Conservation (phyloP, 345 rosid species). For the Citrus sp. region DNA sequence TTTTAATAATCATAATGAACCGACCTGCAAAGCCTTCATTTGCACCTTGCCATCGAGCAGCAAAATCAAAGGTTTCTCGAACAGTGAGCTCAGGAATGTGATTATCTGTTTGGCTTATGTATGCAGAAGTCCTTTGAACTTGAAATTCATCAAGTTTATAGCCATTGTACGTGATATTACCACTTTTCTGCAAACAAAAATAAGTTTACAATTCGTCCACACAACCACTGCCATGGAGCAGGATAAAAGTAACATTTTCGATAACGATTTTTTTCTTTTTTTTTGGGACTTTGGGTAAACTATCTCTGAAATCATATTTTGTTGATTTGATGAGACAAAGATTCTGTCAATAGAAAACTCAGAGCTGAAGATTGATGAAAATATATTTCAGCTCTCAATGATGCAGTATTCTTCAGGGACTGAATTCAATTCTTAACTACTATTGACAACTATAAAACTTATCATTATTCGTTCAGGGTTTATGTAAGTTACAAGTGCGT, state of each 20-base stretch:
- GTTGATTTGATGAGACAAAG: background rate
- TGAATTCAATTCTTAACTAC: background rate
- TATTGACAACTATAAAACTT: background rate
- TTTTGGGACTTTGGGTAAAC: background rate
- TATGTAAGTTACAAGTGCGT: background rate
- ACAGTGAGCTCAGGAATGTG: constrained; percentile 91
- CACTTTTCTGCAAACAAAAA: constrained; percentile 45
- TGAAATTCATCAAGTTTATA: constrained; percentile 55
- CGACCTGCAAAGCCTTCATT: constrained; percentile 78
- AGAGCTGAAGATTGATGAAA: background rate
- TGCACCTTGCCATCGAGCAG: constrained; percentile 91
- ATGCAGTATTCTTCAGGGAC: background rate
- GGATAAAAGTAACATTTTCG: background rate
- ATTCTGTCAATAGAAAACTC: background rate
- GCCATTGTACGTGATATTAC: constrained; percentile 79
- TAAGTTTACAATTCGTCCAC: background rate
- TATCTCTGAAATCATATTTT: background rate
- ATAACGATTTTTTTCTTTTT: too few species aligned
- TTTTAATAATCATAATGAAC: constrained; percentile 3
- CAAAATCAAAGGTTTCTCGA: constrained; percentile 93
- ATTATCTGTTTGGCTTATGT: constrained; percentile 86
- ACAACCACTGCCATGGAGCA: background rate
- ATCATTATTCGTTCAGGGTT: background rate
- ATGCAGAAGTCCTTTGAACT: constrained; percentile 85
- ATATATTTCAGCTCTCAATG: background rate